These are phyloP conservation scores for Silybum marianum DNA, from an alignment of 129 eudicot species.

Conservation along the genomic window DNA sequence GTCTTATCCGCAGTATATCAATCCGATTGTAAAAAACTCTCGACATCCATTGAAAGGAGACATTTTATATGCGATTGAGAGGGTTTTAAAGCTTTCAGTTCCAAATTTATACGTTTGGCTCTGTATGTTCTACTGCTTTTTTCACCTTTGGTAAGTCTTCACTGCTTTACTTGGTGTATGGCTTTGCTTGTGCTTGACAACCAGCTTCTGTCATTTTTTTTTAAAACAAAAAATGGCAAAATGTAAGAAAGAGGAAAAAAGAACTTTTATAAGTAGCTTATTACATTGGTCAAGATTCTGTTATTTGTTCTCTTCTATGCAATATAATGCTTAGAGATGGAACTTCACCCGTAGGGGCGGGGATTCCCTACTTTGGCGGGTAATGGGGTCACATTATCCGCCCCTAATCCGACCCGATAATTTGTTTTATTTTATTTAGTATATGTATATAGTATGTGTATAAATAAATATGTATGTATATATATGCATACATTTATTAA, in stretches of 20 bases:
- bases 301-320: background rate
- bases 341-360: too few relatives aligned
- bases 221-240: background rate
- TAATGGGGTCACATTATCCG: too few relatives aligned
- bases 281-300: background rate
- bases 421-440: too few relatives aligned
- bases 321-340: background rate
- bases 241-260: background rate
- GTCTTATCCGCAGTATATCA: constrained; percentile 67
- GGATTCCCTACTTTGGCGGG: too few relatives aligned
- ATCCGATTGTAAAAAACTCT: constrained; percentile 90
- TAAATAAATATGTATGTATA: too few relatives aligned
- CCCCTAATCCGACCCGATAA: too few relatives aligned
- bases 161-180: background rate
- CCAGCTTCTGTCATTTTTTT: background rate
- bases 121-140: constrained; percentile 91
- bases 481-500: too few relatives aligned
- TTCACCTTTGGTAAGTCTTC: constrained; percentile 83
- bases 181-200: background rate
- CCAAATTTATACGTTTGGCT: constrained; percentile 97
- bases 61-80: constrained; percentile 84
- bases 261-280: background rate
- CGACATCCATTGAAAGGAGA: constrained; percentile 94
- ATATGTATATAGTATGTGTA: too few relatives aligned
- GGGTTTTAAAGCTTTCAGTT: constrained; percentile 96